Evolutionary conservation across 108 stramenopile genomes (phyloP).

Genomic region (Asterionellopsis glacialis): DNA sequence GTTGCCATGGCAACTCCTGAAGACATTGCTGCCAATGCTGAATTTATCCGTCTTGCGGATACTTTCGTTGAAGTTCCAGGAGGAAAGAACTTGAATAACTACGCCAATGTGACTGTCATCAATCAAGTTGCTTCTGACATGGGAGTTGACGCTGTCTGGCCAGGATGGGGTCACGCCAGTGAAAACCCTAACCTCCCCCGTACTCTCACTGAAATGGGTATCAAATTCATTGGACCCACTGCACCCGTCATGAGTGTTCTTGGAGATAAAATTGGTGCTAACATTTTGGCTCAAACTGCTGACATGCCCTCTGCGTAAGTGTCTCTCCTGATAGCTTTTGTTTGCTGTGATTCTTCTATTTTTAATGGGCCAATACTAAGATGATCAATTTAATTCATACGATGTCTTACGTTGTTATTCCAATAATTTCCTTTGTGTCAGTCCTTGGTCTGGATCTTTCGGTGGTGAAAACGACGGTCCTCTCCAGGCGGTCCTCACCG

Average conservation of each 20-base stretch:
- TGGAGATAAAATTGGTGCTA: slow-evolving; percentile 95
- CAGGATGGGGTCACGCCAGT: slow-evolving; percentile 94
- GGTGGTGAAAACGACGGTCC: slow-evolving; percentile 90
- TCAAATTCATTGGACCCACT: slow-evolving; percentile 94
- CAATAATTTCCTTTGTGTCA: slow-evolving; percentile 11
- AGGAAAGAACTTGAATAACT: slow-evolving; percentile 89
- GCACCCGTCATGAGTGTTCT: slow-evolving; percentile 92
- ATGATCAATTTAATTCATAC: too few species aligned
- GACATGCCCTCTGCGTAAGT: slow-evolving; percentile 71
- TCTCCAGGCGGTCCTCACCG: slow-evolving; percentile 83
- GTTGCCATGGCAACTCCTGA: slow-evolving; percentile 99
- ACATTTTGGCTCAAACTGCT: slow-evolving; percentile 94
- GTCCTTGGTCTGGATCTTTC: slow-evolving; percentile 93
- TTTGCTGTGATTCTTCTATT: too few species aligned
- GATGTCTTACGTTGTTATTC: too few species aligned
- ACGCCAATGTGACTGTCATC: slow-evolving; percentile 93
- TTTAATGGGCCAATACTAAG: too few species aligned
- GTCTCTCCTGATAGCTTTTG: too few species aligned
- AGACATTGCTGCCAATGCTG: slow-evolving; percentile 96
- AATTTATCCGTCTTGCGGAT: slow-evolving; percentile 95
- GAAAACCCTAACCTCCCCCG: slow-evolving; percentile 89
- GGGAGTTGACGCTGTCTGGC: slow-evolving; percentile 93
- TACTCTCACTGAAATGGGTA: slow-evolving; percentile 59
- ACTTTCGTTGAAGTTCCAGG: slow-evolving; percentile 91
- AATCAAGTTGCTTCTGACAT: slow-evolving; percentile 72